Evolutionary conservation across 805 yeast species (phyloP), one percentile per base, ranked within the genome.

Genomic region (Yarrowia osloensis): DNA sequence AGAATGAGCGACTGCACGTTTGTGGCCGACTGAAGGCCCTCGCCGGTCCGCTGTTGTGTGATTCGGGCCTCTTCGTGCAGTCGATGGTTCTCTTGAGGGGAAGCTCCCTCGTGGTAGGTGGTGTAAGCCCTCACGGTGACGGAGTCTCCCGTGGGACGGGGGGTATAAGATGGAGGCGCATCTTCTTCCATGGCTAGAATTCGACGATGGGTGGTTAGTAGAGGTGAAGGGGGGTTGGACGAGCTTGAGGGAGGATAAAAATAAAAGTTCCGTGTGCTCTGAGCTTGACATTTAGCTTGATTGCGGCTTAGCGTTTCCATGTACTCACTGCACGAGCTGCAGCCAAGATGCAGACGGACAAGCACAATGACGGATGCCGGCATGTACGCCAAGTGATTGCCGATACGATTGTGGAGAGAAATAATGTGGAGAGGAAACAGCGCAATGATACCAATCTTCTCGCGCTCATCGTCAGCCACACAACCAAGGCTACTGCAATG

Each of bases 91-190:
- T 57, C 63, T 35, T 57, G 49, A 19, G 63, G 63, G 19, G 63
- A 57, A 28, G 63, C 63, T n/a, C 63, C 63, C 37, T 57, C 63
- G 28, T 57, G 63, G 12, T 57, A 57, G 26, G 49, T 40, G 4
- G 63, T 39, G 28, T 57, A 57, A 19, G 63, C 61, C 44, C 44
- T 22, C n/a, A 54, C 44, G 26, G 61, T 54, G 61, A 54, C 61
- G 22, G 61, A 54, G 8, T 54, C 61, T 4, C 44, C 44, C 1
- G 61, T 54, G 31, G 61, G 61, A 4, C 61, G 61, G 3, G 61
- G 61, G 17, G 61, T 54, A n/a, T 54, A 54, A 3, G 57, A n/a
- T 15, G 61, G 61, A 24, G 61, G 61, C 17, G 44, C 61, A 35
- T 54, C 61, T 35, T 52, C 59, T 33, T 54, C 44, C 61, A 54